Base-by-base conservation (phyloP, 768 basidiomycete species). In the Hygrocybe punicea region DNA sequence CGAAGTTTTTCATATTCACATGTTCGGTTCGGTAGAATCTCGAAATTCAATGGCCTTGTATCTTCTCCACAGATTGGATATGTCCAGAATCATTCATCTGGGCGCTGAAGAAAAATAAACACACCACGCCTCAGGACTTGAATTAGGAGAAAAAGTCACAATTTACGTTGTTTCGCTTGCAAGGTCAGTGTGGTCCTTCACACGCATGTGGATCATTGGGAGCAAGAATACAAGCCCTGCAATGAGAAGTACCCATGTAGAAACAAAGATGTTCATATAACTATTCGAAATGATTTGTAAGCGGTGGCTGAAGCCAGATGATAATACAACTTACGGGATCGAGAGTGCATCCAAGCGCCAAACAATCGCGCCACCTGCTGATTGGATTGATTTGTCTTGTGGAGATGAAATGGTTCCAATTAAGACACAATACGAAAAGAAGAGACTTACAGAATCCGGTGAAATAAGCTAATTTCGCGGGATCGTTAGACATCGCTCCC, bases 401-500 rank as follows among this genome's bases (percentile, higher is more conserved):
- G 13, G 4, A 45, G n/a, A 53, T 24, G 60, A 55, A n/a, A 24
- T 21, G 39, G 24, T 16, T 34, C 23, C 19, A 11, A 7, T 36
- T 24, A 17, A 5, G 17, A 2, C 49, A n/a, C 23, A 51, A 35
- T 11, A 40, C 14, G 7, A 34, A 9, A 29, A 8, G 33, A 25
- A 21, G 34, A 59, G 8, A 79, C 87, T 63, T 66, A 91, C 89
- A 92, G 64, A 93, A 89, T 40, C 91, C 91, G 14, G 85, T 76
- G 63, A 93, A 86, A 66, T 90, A 81, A 0, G 90, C 90, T 19
- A 93, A 81, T 67, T 89, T 90, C 1, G 79, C 81, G 7, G 87
- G 83, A 68, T 91, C 84, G 62, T 92, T 91, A 19, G 87, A 89
- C 85, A 93, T 89, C 11, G 87, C 86, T 39, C 90, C 90, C 81